Evolutionary conservation across 2,329 filamentous ascomycete genomes (phyloP).

Genomic region (Alternaria triticimaculans): DNA sequence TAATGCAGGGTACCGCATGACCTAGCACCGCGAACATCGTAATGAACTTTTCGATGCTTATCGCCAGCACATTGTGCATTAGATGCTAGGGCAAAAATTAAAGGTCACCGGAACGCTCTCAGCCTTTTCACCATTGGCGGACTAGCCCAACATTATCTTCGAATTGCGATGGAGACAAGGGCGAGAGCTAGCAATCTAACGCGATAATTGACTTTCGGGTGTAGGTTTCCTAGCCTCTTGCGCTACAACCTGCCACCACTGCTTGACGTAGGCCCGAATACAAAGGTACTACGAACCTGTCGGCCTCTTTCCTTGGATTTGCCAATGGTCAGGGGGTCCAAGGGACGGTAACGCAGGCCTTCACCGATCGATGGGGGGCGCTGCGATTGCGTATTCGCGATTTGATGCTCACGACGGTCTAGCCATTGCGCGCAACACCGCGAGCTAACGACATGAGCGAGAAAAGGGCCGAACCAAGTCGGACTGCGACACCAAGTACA

Average conservation of each 20-base stretch:
- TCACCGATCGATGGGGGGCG: neutral
- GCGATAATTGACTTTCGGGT: conserved; percentile 1
- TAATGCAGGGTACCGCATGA: conserved; percentile 15
- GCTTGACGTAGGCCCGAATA: conserved; percentile 3
- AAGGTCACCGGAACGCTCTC: neutral
- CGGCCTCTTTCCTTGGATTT: neutral
- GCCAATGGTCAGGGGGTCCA: neutral
- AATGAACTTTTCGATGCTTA: neutral
- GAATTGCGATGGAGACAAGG: neutral
- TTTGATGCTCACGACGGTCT: neutral
- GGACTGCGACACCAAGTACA: neutral
- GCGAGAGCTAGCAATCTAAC: neutral
- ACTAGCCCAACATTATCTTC: neutral
- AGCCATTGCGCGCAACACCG: conserved; percentile 1
- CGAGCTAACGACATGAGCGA: neutral
- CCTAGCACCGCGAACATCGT: neutral
- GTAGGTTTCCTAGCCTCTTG: neutral
- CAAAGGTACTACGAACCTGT: neutral
- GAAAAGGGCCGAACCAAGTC: neutral
- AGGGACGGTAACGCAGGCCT: neutral
- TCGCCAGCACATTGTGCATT: conserved; percentile 8
- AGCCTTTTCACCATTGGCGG: neutral
- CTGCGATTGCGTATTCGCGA: neutral
- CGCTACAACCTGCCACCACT: neutral
- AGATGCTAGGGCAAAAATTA: neutral